Conservation (phyloP, 2,329 filamentous ascomycete genomes). For the Sclerotinia spermophila region DNA sequence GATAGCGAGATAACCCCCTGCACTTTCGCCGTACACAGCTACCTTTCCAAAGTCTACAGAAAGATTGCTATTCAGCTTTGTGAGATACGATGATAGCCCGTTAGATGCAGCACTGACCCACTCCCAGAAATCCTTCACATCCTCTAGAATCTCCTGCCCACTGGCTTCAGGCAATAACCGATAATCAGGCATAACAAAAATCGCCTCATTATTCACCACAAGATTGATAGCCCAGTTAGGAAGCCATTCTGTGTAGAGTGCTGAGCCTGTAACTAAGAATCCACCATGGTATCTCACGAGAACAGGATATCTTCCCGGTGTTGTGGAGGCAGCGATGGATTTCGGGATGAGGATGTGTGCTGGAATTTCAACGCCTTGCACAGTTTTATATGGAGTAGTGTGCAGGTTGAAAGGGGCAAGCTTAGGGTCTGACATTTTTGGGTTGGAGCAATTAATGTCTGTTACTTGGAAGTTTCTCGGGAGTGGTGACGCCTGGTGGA, state of each 20-base stretch:
- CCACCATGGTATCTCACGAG: slow-evolving; percentile 23
- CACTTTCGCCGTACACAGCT: slow-evolving; percentile 19
- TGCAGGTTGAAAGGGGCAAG: not conserved
- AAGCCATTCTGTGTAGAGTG: slow-evolving; percentile 6
- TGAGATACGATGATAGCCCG: not conserved
- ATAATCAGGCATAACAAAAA: slow-evolving; percentile 48
- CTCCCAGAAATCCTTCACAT: slow-evolving; percentile 46
- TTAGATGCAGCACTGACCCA: slow-evolving; percentile 42
- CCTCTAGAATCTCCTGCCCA: slow-evolving; percentile 45
- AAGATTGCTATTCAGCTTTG: not conserved
- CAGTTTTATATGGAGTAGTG: not conserved
- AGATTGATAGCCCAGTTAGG: not conserved
- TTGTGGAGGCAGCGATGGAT: not conserved
- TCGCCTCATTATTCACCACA: slow-evolving; percentile 32
- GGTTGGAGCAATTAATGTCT: not conserved
- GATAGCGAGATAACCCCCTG: slow-evolving; percentile 15
- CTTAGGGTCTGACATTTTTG: slow-evolving; percentile 5
- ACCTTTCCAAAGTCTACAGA: slow-evolving; percentile 16
- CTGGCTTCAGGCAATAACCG: slow-evolving; percentile 48
- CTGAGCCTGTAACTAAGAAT: not conserved
- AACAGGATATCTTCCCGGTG: slow-evolving; percentile 17
- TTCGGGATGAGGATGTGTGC: slow-evolving; percentile 20
- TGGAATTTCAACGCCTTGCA: not conserved
- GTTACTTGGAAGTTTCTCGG: not conserved
- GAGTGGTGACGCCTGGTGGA: not conserved